Evolutionary conservation across 192 early-diverging fungal species (phyloP), one percentile per base, ranked within the genome.

Genomic region (Coemansia sp.): DNA sequence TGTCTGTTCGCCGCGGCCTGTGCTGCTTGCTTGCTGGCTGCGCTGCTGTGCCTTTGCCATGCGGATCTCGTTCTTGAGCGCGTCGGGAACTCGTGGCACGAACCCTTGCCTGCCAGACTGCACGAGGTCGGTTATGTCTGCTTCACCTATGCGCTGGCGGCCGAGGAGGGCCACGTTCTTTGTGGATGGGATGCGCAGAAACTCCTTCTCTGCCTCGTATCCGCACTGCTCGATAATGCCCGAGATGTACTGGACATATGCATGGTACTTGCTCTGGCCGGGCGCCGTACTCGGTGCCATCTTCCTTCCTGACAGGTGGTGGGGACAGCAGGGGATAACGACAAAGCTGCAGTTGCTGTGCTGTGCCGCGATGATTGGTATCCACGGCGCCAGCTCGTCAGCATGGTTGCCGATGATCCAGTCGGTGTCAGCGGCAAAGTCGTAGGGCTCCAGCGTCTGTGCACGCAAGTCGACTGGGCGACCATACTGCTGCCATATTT

Each of bases 381-480:
- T 82, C 84, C 90, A 92, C 16, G 86, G 84, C 10, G 85, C 85
- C 22, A 92, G 69, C 56, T 92, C 90, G 57, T 92, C 90, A 3
- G 90, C 84, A 51, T 92, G 90, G 72, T 92, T 92, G 4, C 87
- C 90, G 44, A 92, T 85, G 16, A 92, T 62, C 88, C 89, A 92
- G 45, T 84, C 78, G 1, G 32, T 52, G 20, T 49, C 30, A 3
- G 56, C 34, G 4, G 22, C 16, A 49, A 39, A 64, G 20, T 34
- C 21, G 22, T 51, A 59, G 7, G 71, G 71, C 29, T 79, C 66
- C 3, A 92, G 31, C 0, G 84, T 83, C 42, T 78, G 55, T 21
- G 77, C 85, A 59, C 67, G 49, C 42, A 75, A 55, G 16, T 66
- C 63, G 35, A 75, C 64, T 11, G 25, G 6, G 17, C 14, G 21